Conservation (phyloP, 1,139 yeast species). For the Meyerozyma guilliermondii region DNA sequence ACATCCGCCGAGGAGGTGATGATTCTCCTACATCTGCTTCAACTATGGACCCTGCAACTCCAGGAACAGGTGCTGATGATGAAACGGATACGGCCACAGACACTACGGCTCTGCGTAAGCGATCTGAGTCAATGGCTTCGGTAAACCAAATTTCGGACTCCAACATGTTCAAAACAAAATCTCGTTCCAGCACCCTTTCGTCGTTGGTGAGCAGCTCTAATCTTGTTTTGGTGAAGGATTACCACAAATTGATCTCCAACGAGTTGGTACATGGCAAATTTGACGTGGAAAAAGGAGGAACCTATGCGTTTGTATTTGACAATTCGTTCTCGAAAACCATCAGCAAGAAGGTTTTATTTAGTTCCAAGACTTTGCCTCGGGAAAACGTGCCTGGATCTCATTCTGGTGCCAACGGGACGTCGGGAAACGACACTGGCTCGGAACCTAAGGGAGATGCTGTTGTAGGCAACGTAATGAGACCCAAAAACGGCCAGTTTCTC, state of each 20-base stretch:
- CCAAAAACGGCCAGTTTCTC: conserved; percentile 55
- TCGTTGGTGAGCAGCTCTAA: conserved; percentile 33
- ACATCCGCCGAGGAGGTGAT: conserved; percentile 14
- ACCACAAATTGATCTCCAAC: conserved; percentile 45
- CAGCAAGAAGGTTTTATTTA: conserved; percentile 75
- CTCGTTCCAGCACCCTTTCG: conserved; percentile 31
- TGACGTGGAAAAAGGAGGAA: conserved; percentile 52
- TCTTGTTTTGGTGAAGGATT: conserved; percentile 34
- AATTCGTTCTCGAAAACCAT: conserved; percentile 86
- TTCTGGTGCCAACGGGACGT: too few relatives aligned
- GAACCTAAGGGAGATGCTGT: neutral
- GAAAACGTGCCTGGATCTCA: neutral
- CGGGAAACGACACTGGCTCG: neutral
- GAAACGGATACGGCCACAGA: conserved; percentile 5
- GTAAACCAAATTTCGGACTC: conserved; percentile 34
- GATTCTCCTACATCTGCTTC: neutral
- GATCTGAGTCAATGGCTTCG: conserved; percentile 33
- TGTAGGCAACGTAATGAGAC: conserved; percentile 20
- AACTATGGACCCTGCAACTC: neutral
- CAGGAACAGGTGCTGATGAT: conserved; percentile 1
- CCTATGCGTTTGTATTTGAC: conserved; percentile 86
- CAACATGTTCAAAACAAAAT: conserved; percentile 27
- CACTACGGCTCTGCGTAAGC: conserved; percentile 6
- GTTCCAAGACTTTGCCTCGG: conserved; percentile 30
- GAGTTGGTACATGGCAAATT: conserved; percentile 61